phyloP scores from a whole-genome alignment of 129 eudicot species.

The Helianthus tuberosus region DNA sequence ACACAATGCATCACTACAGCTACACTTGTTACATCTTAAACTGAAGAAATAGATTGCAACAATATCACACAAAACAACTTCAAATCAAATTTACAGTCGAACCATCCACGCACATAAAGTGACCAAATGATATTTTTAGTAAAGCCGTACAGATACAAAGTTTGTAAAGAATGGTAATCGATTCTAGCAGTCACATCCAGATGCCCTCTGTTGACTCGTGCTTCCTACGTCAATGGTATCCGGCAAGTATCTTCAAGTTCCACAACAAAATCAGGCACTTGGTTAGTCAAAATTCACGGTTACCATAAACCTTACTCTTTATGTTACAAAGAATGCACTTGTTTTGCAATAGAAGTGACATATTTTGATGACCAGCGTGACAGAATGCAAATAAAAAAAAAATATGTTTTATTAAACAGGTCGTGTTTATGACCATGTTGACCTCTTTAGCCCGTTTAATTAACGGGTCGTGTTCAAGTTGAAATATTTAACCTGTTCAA shows the following conservation, averaged over 20 bases:
- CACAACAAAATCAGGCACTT: constrained; percentile 13
- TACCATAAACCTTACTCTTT: background rate
- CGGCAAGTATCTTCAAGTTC: constrained; percentile 75
- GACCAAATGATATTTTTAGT: constrained; percentile 18
- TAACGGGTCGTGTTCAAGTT: background rate
- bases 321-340: background rate
- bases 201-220: constrained; percentile 82
- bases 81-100: constrained; percentile 39
- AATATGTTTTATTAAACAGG: background rate
- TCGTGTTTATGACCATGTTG: background rate
- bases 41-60: constrained; percentile 15
- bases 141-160: constrained; percentile 24
- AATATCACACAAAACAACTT: constrained; percentile 33
- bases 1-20: background rate
- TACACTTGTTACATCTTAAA: background rate
- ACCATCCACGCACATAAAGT: constrained; percentile 28
- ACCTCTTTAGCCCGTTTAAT: background rate
- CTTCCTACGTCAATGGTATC: constrained; percentile 92
- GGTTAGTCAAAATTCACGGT: background rate
- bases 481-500: background rate
- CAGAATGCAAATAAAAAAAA: background rate
- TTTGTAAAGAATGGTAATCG: constrained; percentile 23
- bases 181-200: constrained; percentile 82
- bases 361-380: background rate
- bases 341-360: background rate